These are phyloP conservation scores for Coniochaeta hoffmannii DNA, from an alignment of 2,329 filamentous ascomycete species.

Conservation along the genomic window DNA sequence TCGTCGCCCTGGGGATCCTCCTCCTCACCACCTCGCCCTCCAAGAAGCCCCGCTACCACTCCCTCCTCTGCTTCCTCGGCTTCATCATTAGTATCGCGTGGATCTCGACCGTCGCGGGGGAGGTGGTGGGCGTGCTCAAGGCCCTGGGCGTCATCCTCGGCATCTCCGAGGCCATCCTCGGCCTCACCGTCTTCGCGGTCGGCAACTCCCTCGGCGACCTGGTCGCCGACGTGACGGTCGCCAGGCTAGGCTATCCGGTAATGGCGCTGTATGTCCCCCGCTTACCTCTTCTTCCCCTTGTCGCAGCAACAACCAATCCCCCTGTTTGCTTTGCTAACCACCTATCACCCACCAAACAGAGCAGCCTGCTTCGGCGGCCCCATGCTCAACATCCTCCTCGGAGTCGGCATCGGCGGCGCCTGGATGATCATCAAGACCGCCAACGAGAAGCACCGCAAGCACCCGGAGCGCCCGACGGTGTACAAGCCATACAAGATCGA, in stretches of 20 bases:
- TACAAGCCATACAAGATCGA: slow-evolving; percentile 78
- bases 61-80: slow-evolving; percentile 76
- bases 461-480: slow-evolving; percentile 55
- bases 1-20: slow-evolving; percentile 58
- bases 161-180: slow-evolving; percentile 91
- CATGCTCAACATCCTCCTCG: slow-evolving; percentile 93
- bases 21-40: slow-evolving; percentile 61
- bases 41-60: slow-evolving; percentile 64
- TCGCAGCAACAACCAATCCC: not conserved
- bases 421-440: slow-evolving; percentile 76
- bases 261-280: slow-evolving; percentile 65
- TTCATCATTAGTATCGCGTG: slow-evolving; percentile 90
- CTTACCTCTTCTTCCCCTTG: not conserved
- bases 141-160: slow-evolving; percentile 84
- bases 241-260: slow-evolving; percentile 85
- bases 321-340: not conserved
- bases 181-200: slow-evolving; percentile 91
- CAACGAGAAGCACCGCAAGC: slow-evolving; percentile 55
- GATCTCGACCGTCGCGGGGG: slow-evolving; percentile 92
- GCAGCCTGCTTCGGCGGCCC: slow-evolving; percentile 97
- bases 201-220: slow-evolving; percentile 93
- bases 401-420: slow-evolving; percentile 83
- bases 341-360: slow-evolving; percentile 26
- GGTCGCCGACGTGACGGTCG: slow-evolving; percentile 90
- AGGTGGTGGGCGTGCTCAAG: slow-evolving; percentile 93